These are phyloP conservation scores for Sicyos edulis DNA, from an alignment of 306 rosid species.

Conservation along the genomic window DNA sequence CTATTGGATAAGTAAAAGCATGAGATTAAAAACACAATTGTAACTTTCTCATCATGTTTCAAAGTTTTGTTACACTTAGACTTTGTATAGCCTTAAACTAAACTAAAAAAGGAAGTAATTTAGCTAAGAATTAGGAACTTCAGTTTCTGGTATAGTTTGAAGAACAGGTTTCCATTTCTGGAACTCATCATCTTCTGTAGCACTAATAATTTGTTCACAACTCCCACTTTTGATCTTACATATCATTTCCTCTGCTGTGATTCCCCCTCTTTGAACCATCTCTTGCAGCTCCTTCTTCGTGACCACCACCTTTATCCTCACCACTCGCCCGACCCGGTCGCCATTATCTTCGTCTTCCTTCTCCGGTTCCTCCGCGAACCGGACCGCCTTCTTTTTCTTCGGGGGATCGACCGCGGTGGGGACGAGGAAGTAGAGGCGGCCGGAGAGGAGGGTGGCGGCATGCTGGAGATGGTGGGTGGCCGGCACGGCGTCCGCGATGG, in stretches of 20 bases:
- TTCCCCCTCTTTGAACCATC: slow-evolving; percentile 52
- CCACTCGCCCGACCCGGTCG: slow-evolving; percentile 39
- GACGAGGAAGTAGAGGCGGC: slow-evolving; percentile 51
- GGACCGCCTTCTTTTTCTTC: slow-evolving; percentile 53
- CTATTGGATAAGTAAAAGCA: background rate
- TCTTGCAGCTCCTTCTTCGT: slow-evolving; percentile 57
- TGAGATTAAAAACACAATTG: background rate
- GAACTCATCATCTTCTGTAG: slow-evolving; percentile 17
- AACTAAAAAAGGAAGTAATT: slow-evolving; percentile 28
- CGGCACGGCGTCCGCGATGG: slow-evolving; percentile 48
- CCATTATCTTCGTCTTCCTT: slow-evolving; percentile 22
- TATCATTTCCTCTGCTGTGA: slow-evolving; percentile 45
- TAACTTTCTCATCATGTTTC: background rate
- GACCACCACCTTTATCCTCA: slow-evolving; percentile 69
- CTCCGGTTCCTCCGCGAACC: slow-evolving; percentile 45
- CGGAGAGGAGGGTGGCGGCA: slow-evolving; percentile 40
- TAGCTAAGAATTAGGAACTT: slow-evolving; percentile 19
- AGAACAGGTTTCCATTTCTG: slow-evolving; percentile 63
- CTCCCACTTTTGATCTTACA: slow-evolving; percentile 31
- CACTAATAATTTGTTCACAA: slow-evolving; percentile 18
- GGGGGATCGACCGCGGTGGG: slow-evolving; percentile 28
- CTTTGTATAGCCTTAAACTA: background rate
- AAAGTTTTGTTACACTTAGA: slow-evolving; percentile 4
- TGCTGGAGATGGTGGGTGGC: slow-evolving; percentile 44
- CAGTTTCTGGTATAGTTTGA: slow-evolving; percentile 67